Evolutionary conservation across 352 stramenopile species (phyloP), one percentile per base, ranked within the genome.

Genomic region (Globisporangium alternatum): DNA sequence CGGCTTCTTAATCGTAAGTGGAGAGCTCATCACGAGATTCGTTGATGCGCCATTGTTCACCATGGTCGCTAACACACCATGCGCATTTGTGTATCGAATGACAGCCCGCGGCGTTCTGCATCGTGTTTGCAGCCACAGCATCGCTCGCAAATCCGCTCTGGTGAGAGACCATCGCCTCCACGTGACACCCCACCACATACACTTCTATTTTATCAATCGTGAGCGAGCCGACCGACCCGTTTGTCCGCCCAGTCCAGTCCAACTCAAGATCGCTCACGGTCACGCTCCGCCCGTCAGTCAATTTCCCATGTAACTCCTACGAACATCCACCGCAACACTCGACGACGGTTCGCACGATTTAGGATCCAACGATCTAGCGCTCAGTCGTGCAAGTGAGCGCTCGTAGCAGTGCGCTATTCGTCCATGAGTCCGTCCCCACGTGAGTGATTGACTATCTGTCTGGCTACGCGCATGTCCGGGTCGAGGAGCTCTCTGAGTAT

Each of bases 1-100:
- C 66, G 68, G 75, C 37, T 31, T 87, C 7, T 69, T 95, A 49
- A 87, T 95, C 64, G 86, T 95, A 78, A 59, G 83, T 80, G 5
- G 25, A 28, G 15, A 31, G 43, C 25, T 9, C 28, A 5, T 39
- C 35, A n/a, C 8, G 25, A 19, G 39, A n/a, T 21, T 31, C 28
- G 37, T 37, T 60, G 19, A 19, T 30, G 22, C 56, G 44, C 22
- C 28, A 51, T 19, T 41, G 62, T 22, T 13, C 43, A 39, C 60
- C 45, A 19, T 68, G 25, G 5, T 37, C 31, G 31, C 31, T 37
- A 37, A 37, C 31, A 9, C 31, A 37, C 25, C 25, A 43, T 13
- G 3, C 12, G 35, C 8, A 43, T 43, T 57, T 68, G 3, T 65
- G 5, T 49, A 41, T 64, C 68, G 31, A 44, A 39, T 22, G 56